Evolutionary conservation across 2,329 filamentous ascomycete species (phyloP).

Genomic region (Ampelomyces quisqualis): DNA sequence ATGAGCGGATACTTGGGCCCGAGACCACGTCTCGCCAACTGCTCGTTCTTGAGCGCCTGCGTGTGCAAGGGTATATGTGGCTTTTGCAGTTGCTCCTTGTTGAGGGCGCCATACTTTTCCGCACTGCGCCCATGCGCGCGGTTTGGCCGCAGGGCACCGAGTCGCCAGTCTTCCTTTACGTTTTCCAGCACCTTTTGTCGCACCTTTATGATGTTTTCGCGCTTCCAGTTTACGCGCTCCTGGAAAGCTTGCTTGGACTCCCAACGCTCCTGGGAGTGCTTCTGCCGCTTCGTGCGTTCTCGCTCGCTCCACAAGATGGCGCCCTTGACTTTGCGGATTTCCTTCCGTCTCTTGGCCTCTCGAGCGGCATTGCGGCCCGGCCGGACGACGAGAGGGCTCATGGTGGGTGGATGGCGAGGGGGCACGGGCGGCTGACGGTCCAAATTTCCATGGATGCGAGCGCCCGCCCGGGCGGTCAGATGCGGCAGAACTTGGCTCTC

Average conservation of each 20-base stretch:
- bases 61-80: constrained; percentile 44
- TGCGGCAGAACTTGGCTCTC: constrained; percentile 19
- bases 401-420: constrained; percentile 57
- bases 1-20: constrained; percentile 30
- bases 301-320: constrained; percentile 37
- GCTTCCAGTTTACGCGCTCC: constrained; percentile 17
- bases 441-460: constrained; percentile 16
- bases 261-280: constrained; percentile 29
- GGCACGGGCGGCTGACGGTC: too few species aligned
- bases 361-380: constrained; percentile 31
- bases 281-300: constrained; percentile 26
- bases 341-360: constrained; percentile 34
- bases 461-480: constrained; percentile 16
- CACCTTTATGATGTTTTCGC: constrained; percentile 24
- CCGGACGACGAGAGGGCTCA: constrained; percentile 27
- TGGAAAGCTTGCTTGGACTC: constrained; percentile 33
- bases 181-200: constrained; percentile 55
- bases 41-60: constrained; percentile 26
- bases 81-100: constrained; percentile 27
- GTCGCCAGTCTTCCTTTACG: constrained; percentile 73
- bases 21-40: constrained; percentile 21
- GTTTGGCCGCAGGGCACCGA: constrained; percentile 76
- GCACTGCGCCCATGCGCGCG: constrained; percentile 64
- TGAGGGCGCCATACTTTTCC: constrained; percentile 61
- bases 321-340: constrained; percentile 48